Conservation (phyloP, 1,139 yeast species). For the Kodamaea alishanica region DNA sequence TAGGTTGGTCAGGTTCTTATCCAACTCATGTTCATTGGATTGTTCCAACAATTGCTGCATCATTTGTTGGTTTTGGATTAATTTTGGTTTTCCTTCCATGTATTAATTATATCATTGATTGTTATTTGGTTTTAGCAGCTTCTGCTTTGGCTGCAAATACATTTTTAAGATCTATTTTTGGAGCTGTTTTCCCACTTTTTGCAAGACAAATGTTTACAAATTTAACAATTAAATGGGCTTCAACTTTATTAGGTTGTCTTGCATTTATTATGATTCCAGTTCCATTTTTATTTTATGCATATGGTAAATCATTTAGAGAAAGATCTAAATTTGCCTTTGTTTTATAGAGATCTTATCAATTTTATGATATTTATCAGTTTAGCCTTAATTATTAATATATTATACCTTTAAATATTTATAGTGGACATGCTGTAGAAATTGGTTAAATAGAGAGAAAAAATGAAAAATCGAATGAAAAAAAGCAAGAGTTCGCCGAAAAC, state of each 20-base stretch:
- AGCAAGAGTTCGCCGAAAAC: too few relatives aligned
- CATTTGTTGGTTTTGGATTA: constrained; percentile 71
- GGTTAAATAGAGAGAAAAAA: too few relatives aligned
- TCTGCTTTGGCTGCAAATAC: constrained; percentile 90
- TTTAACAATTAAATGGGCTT: constrained; percentile 82
- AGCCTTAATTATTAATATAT: not conserved
- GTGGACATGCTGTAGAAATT: too few relatives aligned
- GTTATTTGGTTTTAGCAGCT: constrained; percentile 77
- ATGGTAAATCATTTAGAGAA: constrained; percentile 59
- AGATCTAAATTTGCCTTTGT: constrained; percentile 64
- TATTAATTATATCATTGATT: constrained; percentile 75
- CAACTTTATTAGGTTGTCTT: constrained; percentile 69
- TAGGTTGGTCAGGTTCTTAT: constrained; percentile 81
- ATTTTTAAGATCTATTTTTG: constrained; percentile 60
- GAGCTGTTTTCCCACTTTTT: constrained; percentile 49
- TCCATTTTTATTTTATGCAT: constrained; percentile 67
- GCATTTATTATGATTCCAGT: constrained; percentile 63
- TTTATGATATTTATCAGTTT: too few relatives aligned
- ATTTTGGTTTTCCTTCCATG: constrained; percentile 74
- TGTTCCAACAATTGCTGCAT: constrained; percentile 75
- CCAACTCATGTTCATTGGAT: constrained; percentile 71
- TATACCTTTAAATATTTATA: too few relatives aligned
- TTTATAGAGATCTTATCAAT: constrained; percentile 7
- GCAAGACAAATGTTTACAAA: constrained; percentile 67
- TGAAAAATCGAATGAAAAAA: too few relatives aligned